Evolutionary conservation across 2,329 filamentous ascomycete species (phyloP), one percentile per base, ranked within the genome.

Genomic region (Microdochium trichocladiopsis): DNA sequence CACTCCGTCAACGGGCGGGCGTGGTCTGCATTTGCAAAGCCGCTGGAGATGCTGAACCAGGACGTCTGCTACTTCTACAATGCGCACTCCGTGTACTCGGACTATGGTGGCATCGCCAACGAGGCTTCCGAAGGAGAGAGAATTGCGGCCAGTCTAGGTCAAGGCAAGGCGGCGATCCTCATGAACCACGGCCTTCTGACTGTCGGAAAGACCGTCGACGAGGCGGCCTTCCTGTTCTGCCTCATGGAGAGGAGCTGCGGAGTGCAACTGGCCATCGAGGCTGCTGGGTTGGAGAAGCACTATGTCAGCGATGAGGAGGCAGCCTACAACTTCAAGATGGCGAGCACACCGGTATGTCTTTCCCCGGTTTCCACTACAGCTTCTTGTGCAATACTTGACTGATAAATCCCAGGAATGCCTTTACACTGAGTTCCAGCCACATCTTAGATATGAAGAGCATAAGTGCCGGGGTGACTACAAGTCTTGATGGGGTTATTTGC

Each of bases 101-200:
- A 80, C 9, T 85, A 82, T 58, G 77, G 81, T 10, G 83, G 83
- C 14, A 75, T 85, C 1, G 82, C 86, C 1, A 71, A 86, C 21
- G 76, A 72, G 2, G 72, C 72, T 47, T 80, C 80, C 51, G 83
- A 87, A 63, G 82, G 82, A 0, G 62, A 73, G 31, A 70, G 75
- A 10, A 75, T 87, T 51, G 80, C 82, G 0, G 68, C 68, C 12
- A 77, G 82, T 0, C 66, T 87, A 1, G 83, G 83, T 0, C 63
- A 71, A 0, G 75, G 74, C 28, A 82, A 70, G 60, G 80, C 73
- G 2, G 70, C 79, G 58, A 82, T 86, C 25, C 66, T 87, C 25
- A 69, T 79, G 53, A 87, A 87, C 58, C 83, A 87, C 61, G 83
- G 83, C 0, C 66, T 87, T 11, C 63, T 86, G 49, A 86, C 82